A percentile compares a stretch with the other conserved stretches of the same genome.
These are phyloP conservation scores for Dichomitus squalens DNA, from an alignment of 1,284 basidiomycete genomes.

Conservation along the genomic window DNA sequence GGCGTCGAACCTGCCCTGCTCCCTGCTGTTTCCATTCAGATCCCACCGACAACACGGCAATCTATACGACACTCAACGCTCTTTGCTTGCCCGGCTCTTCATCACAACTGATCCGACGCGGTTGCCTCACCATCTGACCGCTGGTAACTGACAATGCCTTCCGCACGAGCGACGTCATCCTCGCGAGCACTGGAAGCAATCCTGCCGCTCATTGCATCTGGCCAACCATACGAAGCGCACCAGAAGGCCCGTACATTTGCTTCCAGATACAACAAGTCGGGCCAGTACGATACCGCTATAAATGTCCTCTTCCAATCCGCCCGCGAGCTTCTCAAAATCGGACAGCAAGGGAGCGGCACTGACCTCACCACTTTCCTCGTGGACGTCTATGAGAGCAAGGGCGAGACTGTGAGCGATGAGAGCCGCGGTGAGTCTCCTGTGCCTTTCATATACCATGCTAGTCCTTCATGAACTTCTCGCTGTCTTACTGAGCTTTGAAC, in stretches of 20 bases:
- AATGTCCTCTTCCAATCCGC: slow-evolving; percentile 88
- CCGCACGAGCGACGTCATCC: slow-evolving; percentile 43
- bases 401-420: slow-evolving; percentile 68
- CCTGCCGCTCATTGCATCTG: slow-evolving; percentile 68
- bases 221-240: slow-evolving; percentile 87
- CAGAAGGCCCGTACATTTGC: slow-evolving; percentile 95
- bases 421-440: slow-evolving; percentile 65
- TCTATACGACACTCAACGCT: neutral
- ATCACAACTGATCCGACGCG: neutral
- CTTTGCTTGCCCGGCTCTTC: neutral
- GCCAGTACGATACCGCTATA: slow-evolving; percentile 80
- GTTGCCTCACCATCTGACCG: neutral
- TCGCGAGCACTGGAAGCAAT: slow-evolving; percentile 74
- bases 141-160: slow-evolving; percentile 23
- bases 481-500: neutral
- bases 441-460: slow-evolving; percentile 10
- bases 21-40: too few relatives aligned
- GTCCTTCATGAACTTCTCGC: neutral
- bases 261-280: slow-evolving; percentile 79
- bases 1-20: neutral
- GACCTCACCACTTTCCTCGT: slow-evolving; percentile 81
- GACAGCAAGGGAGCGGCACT: slow-evolving; percentile 85
- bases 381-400: slow-evolving; percentile 78
- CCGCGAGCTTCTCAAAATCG: slow-evolving; percentile 81
- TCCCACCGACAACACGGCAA: neutral